These are phyloP conservation scores for Odontarrhena argentea DNA, from an alignment of 345 rosid genomes.

Conservation along the genomic window DNA sequence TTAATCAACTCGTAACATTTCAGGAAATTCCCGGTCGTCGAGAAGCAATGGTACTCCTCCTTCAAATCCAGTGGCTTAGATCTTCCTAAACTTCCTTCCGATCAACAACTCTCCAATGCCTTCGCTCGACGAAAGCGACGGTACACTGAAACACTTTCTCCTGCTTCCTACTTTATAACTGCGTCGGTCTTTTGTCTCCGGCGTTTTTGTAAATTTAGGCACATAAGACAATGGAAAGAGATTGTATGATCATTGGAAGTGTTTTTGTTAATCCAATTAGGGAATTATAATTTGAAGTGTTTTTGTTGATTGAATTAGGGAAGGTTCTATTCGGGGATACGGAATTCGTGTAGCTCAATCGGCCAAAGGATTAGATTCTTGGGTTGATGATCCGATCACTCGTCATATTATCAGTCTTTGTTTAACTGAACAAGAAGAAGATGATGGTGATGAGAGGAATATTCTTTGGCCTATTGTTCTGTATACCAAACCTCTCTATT, in stretches of 20 bases:
- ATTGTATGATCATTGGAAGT: neutral
- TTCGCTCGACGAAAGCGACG: conserved; percentile 63
- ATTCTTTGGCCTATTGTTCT: conserved; percentile 78
- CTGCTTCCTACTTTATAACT: neutral
- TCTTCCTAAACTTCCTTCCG: conserved; percentile 63
- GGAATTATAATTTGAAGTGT: conserved; percentile 23
- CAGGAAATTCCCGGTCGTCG: conserved; percentile 92
- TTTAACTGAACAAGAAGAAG: conserved; percentile 49
- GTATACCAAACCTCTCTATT: conserved; percentile 65
- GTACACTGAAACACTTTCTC: conserved; percentile 35
- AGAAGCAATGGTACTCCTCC: conserved; percentile 71
- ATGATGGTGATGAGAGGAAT: conserved; percentile 46
- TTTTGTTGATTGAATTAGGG: conserved; percentile 48
- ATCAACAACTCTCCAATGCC: conserved; percentile 64
- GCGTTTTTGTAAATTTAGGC: neutral
- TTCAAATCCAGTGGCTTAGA: conserved; percentile 47
- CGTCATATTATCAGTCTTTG: conserved; percentile 73
- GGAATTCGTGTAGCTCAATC: conserved; percentile 77
- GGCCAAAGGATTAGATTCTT: conserved; percentile 75
- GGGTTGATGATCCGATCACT: conserved; percentile 94
- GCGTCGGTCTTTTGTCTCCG: too few species aligned
- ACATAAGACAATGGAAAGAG: too few species aligned
- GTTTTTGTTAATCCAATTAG: conserved; percentile 42
- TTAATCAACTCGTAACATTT: neutral
- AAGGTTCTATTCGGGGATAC: conserved; percentile 77